Conservation (phyloP, 1,139 yeast genomes). For the Martiniozyma asiatica region DNA sequence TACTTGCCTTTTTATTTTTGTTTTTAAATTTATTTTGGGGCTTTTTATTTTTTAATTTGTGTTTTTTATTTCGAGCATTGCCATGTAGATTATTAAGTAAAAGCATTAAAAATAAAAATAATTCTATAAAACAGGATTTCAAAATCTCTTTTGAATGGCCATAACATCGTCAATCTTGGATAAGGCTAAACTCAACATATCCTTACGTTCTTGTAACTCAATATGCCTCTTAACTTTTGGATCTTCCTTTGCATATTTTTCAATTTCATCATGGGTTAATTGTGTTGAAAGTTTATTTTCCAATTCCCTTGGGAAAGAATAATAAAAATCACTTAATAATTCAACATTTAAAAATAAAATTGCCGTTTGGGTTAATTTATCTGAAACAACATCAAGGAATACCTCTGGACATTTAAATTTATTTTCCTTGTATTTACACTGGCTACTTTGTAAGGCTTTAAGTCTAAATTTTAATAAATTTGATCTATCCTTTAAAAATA, state of each 20-base stretch:
- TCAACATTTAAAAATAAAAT: constrained; percentile 90
- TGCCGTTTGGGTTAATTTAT: constrained; percentile 85
- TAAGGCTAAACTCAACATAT: constrained; percentile 71
- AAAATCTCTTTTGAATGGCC: constrained; percentile 45
- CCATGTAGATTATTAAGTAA: neutral
- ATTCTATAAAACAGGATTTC: neutral
- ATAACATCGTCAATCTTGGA: constrained; percentile 80
- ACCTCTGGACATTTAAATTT: constrained; percentile 92
- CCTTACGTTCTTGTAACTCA: constrained; percentile 88
- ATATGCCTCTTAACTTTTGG: constrained; percentile 82
- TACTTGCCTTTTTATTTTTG: neutral
- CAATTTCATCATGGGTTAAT: constrained; percentile 67
- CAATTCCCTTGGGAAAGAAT: constrained; percentile 88
- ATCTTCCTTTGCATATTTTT: constrained; percentile 87
- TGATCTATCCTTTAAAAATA: constrained; percentile 71
- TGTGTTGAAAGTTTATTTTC: constrained; percentile 60
- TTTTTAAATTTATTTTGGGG: neutral
- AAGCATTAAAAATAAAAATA: neutral
- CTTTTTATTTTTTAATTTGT: neutral
- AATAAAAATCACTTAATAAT: constrained; percentile 84
- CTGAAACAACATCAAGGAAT: constrained; percentile 84
- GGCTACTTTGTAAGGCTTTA: constrained; percentile 60
- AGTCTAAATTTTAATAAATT: constrained; percentile 63
- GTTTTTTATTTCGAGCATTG: no score
- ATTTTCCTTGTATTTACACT: constrained; percentile 67